phyloP scores from a whole-genome alignment of 345 rosid species.

The Streptanthus diversifolius region DNA sequence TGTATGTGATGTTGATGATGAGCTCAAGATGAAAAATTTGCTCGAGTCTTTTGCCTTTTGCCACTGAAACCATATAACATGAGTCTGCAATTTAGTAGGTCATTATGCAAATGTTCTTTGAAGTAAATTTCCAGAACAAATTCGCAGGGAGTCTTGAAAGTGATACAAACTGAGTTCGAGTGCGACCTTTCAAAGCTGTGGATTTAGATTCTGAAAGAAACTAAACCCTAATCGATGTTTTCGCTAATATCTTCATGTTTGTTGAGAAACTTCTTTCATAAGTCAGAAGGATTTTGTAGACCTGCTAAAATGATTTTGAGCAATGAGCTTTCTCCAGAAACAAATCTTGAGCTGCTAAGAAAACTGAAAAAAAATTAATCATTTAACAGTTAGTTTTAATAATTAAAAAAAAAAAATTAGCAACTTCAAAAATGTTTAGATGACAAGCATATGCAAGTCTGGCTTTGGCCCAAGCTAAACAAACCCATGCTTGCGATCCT shows the following conservation, averaged over 20 bases:
- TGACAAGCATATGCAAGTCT: no score
- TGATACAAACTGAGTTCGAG: no score
- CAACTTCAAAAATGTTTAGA: no score
- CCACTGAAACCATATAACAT: not conserved
- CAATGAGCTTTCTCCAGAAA: not conserved
- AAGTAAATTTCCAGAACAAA: not conserved
- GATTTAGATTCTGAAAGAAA: not conserved
- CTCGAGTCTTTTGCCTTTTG: not conserved
- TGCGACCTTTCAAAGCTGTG: not conserved
- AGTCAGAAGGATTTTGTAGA: not conserved
- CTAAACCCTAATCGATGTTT: not conserved
- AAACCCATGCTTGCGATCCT: no score
- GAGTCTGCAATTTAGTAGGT: not conserved
- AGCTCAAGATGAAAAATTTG: not conserved
- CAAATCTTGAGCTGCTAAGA: no score
- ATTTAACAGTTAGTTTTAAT: no score
- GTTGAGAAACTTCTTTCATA: not conserved
- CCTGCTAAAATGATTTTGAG: not conserved
- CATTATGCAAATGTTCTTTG: not conserved
- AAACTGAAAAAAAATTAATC: no score
- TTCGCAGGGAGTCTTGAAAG: not conserved
- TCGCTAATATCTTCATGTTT: not conserved
- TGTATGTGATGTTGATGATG: slow-evolving; percentile 7
- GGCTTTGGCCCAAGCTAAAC: no score
- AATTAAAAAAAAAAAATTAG: no score